Evolutionary conservation across 2,329 filamentous ascomycete species (phyloP).

Genomic region (Trichoderma lentiforme): DNA sequence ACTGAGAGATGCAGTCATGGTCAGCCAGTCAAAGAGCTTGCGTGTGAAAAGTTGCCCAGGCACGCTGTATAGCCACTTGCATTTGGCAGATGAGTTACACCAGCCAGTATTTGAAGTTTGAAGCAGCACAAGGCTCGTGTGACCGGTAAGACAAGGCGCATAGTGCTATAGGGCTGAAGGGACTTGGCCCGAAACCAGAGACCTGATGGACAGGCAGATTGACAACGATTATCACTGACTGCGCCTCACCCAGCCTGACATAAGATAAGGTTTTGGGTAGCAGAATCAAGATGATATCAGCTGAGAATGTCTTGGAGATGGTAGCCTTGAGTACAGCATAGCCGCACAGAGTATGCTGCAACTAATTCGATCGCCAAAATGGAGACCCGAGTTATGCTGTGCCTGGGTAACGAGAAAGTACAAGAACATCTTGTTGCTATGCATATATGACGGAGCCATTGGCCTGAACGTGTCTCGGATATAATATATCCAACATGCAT

Average conservation of each 20-base stretch:
- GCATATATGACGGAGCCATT: background rate
- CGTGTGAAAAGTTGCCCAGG: background rate
- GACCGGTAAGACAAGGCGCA: background rate
- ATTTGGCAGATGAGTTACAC: background rate
- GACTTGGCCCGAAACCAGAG: background rate
- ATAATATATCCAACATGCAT: background rate
- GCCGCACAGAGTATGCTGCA: background rate
- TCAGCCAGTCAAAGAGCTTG: background rate
- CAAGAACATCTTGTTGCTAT: background rate
- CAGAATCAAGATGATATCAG: background rate
- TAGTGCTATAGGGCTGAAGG: background rate
- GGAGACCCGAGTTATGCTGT: background rate
- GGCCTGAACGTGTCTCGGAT: background rate
- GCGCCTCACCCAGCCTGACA: background rate
- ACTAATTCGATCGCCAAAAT: background rate
- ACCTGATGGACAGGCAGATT: background rate
- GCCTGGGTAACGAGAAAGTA: background rate
- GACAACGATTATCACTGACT: background rate
- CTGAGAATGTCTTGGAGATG: background rate
- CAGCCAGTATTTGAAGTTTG: background rate
- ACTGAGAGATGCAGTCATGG: background rate
- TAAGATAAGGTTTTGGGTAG: background rate
- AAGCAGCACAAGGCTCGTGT: background rate
- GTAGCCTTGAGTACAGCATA: background rate
- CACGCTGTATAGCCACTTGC: background rate